A percentile compares a stretch with the other conserved stretches of the same genome.
These are phyloP conservation scores for Pichia sp. DNA, from an alignment of 1,139 yeast genomes.

Conservation along the genomic window DNA sequence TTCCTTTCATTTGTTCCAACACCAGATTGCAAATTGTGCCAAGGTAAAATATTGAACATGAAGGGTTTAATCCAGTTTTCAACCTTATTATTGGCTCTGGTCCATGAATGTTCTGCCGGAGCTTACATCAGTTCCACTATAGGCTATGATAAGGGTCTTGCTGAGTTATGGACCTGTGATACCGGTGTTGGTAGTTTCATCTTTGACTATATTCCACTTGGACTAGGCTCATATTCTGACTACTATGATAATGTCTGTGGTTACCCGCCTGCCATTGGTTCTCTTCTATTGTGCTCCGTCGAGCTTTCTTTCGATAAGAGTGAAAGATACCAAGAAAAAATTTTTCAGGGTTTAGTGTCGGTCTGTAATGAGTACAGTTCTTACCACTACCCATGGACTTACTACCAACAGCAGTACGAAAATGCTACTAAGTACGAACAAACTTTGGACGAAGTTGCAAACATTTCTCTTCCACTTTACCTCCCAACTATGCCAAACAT, in stretches of 20 bases:
- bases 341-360: conserved; percentile 19
- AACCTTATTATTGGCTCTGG: background rate
- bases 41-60: background rate
- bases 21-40: background rate
- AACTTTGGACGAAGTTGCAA: conserved; percentile 11
- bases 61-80: background rate
- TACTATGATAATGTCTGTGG: conserved; percentile 22
- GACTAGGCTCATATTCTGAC: conserved; percentile 6
- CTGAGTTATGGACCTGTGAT: conserved; percentile 5
- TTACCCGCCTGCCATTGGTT: conserved; percentile 30
- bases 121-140: background rate
- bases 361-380: conserved; percentile 21
- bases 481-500: conserved; percentile 20
- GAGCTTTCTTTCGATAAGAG: conserved; percentile 18
- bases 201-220: conserved; percentile 10
- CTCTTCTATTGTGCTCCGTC: conserved; percentile 28
- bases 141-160: background rate
- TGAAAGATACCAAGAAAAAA: conserved; percentile 14
- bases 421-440: conserved; percentile 28
- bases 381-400: conserved; percentile 17
- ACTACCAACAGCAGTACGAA: conserved; percentile 23
- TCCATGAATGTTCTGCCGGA: background rate
- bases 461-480: conserved; percentile 20
- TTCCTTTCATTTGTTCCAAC: background rate
- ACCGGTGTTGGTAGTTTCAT: background rate